Conservation (phyloP, 2,329 filamentous ascomycete species). For the Cercospora berteroae region DNA sequence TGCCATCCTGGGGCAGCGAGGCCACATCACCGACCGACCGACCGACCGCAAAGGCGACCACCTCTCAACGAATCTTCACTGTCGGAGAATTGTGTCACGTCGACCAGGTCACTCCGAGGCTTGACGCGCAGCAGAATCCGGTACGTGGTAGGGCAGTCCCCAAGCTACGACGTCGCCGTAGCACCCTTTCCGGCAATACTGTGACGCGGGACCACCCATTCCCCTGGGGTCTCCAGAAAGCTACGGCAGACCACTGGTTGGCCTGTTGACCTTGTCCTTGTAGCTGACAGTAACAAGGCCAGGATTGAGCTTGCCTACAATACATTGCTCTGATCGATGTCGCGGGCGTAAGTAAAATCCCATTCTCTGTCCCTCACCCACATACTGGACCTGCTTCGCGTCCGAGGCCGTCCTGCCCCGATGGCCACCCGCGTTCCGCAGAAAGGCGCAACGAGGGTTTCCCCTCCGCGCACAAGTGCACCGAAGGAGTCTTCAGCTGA, state of each 20-base stretch:
- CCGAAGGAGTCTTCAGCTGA: conserved; percentile 24
- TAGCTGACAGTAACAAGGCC: conserved; percentile 25
- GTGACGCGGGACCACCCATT: conserved; percentile 15
- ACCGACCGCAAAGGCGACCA: conserved; percentile 3
- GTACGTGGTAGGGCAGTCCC: conserved; percentile 7
- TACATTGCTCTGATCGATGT: conserved; percentile 27
- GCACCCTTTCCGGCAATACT: conserved; percentile 15
- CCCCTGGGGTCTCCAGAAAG: conserved; percentile 17
- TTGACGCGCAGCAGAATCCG: conserved; percentile 12
- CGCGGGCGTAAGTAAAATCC: conserved; percentile 23
- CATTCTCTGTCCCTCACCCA: conserved; percentile 1
- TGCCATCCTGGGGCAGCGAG: conserved; percentile 1
- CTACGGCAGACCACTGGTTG: conserved; percentile 8
- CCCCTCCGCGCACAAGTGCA: conserved; percentile 19
- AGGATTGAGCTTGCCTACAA: conserved; percentile 23
- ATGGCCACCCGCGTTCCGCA: conserved; percentile 25
- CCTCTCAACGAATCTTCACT: conserved; percentile 3
- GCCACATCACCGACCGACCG: not conserved
- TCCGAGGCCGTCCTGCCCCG: conserved; percentile 11
- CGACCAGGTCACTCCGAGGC: conserved; percentile 4
- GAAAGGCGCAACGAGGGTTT: conserved; percentile 19
- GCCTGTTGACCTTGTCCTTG: conserved; percentile 27
- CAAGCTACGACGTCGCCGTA: conserved; percentile 16
- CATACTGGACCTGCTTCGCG: conserved; percentile 1
- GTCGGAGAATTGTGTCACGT: conserved; percentile 13